Evolutionary conservation across 495 filamentous ascomycete genomes (phyloP).

Genomic region (Daldinia caldariorum): DNA sequence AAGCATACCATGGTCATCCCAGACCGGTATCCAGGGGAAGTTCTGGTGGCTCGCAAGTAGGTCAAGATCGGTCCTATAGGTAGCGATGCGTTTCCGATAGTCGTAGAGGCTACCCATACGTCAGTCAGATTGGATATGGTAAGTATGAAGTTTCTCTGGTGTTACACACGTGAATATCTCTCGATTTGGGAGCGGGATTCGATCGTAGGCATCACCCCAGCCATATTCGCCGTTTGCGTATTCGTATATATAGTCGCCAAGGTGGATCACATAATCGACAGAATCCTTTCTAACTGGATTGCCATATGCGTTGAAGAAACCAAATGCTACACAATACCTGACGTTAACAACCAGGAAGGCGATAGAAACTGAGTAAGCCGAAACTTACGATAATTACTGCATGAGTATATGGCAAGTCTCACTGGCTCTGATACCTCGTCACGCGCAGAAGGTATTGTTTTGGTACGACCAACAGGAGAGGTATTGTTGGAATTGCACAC

Average conservation of each 20-base stretch:
- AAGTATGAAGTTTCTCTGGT: slow-evolving; percentile 22
- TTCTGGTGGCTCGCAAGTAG: slow-evolving; percentile 61
- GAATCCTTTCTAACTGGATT: slow-evolving; percentile 71
- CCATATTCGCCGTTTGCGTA: slow-evolving; percentile 65
- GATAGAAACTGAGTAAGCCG: slow-evolving; percentile 16
- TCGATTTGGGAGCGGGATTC: slow-evolving; percentile 64
- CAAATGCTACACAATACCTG: slow-evolving; percentile 55
- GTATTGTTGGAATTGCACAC: slow-evolving; percentile 57
- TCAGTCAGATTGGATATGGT: slow-evolving; percentile 17
- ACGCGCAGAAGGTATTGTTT: slow-evolving; percentile 58
- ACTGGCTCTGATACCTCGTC: slow-evolving; percentile 52
- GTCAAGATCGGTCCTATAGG: slow-evolving; percentile 68
- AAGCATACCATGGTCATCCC: slow-evolving; percentile 69
- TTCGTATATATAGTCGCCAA: slow-evolving; percentile 77
- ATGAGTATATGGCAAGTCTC: slow-evolving; percentile 63
- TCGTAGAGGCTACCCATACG: slow-evolving; percentile 57
- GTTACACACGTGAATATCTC: slow-evolving; percentile 55
- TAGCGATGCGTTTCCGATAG: slow-evolving; percentile 68
- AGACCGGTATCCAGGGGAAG: slow-evolving; percentile 72
- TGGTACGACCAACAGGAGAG: slow-evolving; percentile 61
- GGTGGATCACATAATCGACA: slow-evolving; percentile 70
- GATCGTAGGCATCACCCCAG: slow-evolving; percentile 60
- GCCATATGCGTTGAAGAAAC: slow-evolving; percentile 70
- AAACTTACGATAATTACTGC: slow-evolving; percentile 60
- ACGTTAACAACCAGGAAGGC: slow-evolving; percentile 34